Percentiles rank a stretch among this genome's conserved stretches.
Evolutionary conservation across 1,284 basidiomycete genomes (phyloP).

Genomic region (Anthracocystis setariae): DNA sequence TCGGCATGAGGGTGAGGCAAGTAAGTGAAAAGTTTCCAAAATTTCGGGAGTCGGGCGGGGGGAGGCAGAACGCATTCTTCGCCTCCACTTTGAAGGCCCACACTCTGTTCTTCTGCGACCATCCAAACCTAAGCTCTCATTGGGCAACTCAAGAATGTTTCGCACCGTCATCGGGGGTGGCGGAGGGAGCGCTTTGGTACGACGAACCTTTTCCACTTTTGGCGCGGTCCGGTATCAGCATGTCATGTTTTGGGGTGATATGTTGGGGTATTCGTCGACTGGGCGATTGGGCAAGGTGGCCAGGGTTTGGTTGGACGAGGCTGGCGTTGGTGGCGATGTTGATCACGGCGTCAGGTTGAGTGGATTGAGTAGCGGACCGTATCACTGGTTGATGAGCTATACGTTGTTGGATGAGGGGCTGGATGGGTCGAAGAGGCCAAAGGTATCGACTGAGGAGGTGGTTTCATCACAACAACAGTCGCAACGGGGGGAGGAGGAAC

Average conservation of each 20-base stretch:
- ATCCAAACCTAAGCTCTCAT: no score
- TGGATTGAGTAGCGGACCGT: neutral
- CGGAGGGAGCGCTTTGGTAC: neutral
- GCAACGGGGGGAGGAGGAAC: neutral
- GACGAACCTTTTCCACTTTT: neutral
- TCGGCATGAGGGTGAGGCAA: no score
- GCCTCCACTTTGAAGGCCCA: no score
- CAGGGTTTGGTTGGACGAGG: slow-evolving; percentile 26
- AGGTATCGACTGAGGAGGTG: neutral
- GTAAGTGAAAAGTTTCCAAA: no score
- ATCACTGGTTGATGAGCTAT: slow-evolving; percentile 20
- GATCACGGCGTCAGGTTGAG: slow-evolving; percentile 24
- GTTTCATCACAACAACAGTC: neutral
- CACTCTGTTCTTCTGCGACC: no score
- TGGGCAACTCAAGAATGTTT: no score
- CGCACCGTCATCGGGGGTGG: no score
- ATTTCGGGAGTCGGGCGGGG: no score
- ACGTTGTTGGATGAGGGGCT: slow-evolving; percentile 4
- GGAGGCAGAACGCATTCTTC: no score
- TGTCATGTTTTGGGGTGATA: slow-evolving; percentile 24
- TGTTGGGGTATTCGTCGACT: slow-evolving; percentile 18
- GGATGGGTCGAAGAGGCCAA: neutral
- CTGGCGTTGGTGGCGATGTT: slow-evolving; percentile 10
- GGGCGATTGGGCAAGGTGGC: slow-evolving; percentile 18
- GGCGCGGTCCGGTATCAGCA: slow-evolving; percentile 8